These are phyloP conservation scores for Lathyrus oleraceus DNA, from an alignment of 306 rosid species.

Conservation along the genomic window DNA sequence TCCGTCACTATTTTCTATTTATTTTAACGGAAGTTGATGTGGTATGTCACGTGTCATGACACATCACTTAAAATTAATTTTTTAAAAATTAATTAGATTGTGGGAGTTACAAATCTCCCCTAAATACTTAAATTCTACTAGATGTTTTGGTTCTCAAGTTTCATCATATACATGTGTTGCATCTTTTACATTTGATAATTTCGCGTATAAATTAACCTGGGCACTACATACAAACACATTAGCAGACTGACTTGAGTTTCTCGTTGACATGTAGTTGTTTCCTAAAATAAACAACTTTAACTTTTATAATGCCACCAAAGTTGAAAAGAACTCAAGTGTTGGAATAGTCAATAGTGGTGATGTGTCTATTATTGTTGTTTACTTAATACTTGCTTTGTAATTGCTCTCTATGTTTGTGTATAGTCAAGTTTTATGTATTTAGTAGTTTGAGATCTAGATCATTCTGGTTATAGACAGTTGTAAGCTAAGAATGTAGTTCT, in stretches of 20 bases:
- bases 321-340: conserved; percentile 46
- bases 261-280: conserved; percentile 52
- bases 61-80: too few species aligned
- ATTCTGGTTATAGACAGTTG: not conserved
- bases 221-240: conserved; percentile 72
- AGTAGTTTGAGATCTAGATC: not conserved
- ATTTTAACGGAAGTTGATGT: too few species aligned
- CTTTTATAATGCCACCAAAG: not conserved
- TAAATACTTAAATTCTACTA: too few species aligned
- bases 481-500: not conserved
- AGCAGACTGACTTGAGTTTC: conserved; percentile 58
- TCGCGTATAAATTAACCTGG: conserved; percentile 52
- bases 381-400: not conserved
- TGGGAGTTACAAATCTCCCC: too few species aligned
- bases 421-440: not conserved
- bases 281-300: conserved; percentile 42
- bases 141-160: conserved; percentile 47
- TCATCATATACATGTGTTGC: conserved; percentile 64
- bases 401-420: not conserved
- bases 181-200: conserved; percentile 41
- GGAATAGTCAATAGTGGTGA: not conserved
- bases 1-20: too few species aligned
- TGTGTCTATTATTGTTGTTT: not conserved
- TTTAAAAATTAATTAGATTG: too few species aligned
- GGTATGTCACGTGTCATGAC: too few species aligned